Evolutionary conservation across 139 green algal genomes (phyloP), one percentile per base, ranked within the genome.

Genomic region (Chlamydomonas sp.): DNA sequence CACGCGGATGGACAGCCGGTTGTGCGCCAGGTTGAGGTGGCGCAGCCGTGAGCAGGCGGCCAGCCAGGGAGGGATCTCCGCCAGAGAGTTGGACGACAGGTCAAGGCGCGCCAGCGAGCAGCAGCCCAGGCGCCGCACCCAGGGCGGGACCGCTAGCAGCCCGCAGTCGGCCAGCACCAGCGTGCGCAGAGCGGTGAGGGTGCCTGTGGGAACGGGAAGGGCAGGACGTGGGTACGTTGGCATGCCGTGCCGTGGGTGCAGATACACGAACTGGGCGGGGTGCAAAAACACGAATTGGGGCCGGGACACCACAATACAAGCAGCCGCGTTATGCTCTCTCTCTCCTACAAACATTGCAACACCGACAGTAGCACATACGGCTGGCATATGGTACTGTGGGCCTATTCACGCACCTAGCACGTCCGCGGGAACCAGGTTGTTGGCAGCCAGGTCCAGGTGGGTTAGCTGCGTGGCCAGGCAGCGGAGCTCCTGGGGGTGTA

Each of bases 381-480:
- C 31, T 49, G 31, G 31, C 31, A 49, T 49, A 49, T 49, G 31
- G 31, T 49, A 49, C 31, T 49, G 31, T 49, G 31, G 31, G 31
- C 10, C 66, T 71, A 18, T 14, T 71, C 10, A 10, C 66, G 10
- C 66, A 10, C 14, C 66, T 14, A 71, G 66, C 66, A 10, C 66
- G 10, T 71, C 31, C 66, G 66, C 66, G 10, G 14, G 10, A 68
- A 79, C 80, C 68, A 86, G 69, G 80, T 86, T 86, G 80, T 86
- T 86, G 14, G 68, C 59, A 1, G 80, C 68, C 80, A 86, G 80
- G 80, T 86, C 80, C 80, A 86, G 68, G 80, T 78, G 80, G 57
- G 68, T 86, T 9, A 86, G 80, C 16, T 78, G 31, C 17, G 80
- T 1, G 7, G 71, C 71, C 17, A 86, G 80, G 8, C 68, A 7